phyloP scores from a whole-genome alignment of 257 asterid species.

The Anisodus acutangulus region DNA sequence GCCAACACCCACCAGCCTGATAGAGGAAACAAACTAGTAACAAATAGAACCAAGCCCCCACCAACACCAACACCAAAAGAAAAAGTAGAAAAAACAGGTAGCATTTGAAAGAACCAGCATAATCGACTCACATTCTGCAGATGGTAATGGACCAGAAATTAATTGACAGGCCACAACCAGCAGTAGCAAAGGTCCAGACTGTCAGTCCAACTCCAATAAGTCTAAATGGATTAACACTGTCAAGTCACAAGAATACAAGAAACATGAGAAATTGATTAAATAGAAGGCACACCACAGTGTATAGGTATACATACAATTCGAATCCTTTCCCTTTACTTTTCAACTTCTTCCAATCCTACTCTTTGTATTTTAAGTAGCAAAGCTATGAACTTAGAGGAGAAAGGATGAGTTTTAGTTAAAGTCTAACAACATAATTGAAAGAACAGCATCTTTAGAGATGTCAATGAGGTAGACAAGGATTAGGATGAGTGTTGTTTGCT shows the following conservation, averaged over 20 bases:
- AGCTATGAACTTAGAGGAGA: conserved; percentile 14
- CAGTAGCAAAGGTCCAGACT: conserved; percentile 79
- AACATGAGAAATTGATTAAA: conserved; percentile 15
- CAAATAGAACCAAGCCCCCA: conserved; percentile 22
- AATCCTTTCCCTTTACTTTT: neutral
- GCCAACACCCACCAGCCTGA: conserved; percentile 97
- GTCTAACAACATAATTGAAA: neutral
- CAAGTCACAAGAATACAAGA: conserved; percentile 39
- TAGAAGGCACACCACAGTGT: conserved; percentile 1
- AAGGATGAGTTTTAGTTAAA: neutral
- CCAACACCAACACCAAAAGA: neutral
- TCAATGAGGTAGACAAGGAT: neutral
- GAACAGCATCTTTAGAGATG: neutral
- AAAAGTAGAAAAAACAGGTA: conserved; percentile 20
- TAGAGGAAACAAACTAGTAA: conserved; percentile 14
- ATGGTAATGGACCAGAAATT: conserved; percentile 68
- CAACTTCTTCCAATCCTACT: neutral
- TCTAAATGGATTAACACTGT: conserved; percentile 84
- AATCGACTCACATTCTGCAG: conserved; percentile 67
- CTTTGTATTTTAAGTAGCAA: neutral
- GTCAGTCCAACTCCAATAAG: conserved; percentile 81
- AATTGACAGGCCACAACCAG: conserved; percentile 72
- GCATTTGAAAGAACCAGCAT: conserved; percentile 15
- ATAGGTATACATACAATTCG: neutral
- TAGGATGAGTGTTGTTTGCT: neutral